Evolutionary conservation across 208 protist species (phyloP), one percentile per base, ranked within the genome.

Genomic region (Acanthamoeba triangularis): DNA sequence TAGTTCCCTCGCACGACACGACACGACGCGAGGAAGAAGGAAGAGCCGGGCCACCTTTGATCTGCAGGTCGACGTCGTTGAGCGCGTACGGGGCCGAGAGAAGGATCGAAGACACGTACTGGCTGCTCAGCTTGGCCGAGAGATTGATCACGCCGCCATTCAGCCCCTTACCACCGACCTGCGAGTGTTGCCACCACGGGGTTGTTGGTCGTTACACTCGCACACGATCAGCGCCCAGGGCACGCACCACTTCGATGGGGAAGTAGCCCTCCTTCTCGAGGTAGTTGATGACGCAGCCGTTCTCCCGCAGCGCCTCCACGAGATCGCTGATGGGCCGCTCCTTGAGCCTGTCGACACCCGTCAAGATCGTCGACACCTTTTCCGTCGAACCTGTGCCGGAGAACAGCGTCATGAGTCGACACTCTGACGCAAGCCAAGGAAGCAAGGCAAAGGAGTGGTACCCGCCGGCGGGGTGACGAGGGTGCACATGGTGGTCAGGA

Each of bases 31-130:
- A 35, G 72, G 84, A 44, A 25, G 35, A 28, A 35, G 72, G 84
- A 44, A 25, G 35, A 30, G 41, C 94, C 11, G 33, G 69, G 13
- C 13, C 14, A 80, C 90, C 97, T 28, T 49, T 67, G 28, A 98
- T 67, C 4, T 18, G 4, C 4, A 98, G 91, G 30, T 90, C 59
- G 20, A 98, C 96, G 16, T 87, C 76, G 20, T 56, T 16, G 28
- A 96, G 63, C 20, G 97, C 97, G 95, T 97, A 98, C 23, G 98
- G 98, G 18, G 97, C 96, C 6, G 93, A 65, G n/a, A 98, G 74
- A 33, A 98, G 96, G 33, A 98, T 95, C 2, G 97, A 97, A 3
- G 96, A 98, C 7, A 98, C 97, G 67, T 98, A 98, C 78, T 98
- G 98, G 37, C 90, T 96, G 90, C 74, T 96, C 30, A 98, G 84